phyloP scores from a whole-genome alignment of 345 rosid species.

The Cardamine resedifolia region DNA sequence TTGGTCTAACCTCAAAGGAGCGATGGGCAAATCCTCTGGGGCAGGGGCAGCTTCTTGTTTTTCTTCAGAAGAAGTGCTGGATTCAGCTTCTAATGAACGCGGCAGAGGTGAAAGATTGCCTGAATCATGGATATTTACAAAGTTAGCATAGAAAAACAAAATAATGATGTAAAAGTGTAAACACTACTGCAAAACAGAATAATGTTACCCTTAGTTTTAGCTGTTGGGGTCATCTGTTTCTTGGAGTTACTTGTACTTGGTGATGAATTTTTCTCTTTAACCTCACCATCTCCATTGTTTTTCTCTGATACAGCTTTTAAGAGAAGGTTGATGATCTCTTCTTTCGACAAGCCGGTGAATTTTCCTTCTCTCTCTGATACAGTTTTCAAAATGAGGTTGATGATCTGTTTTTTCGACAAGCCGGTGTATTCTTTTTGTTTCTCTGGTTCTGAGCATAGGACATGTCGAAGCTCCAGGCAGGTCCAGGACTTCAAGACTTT shows the following conservation, averaged over 20 bases:
- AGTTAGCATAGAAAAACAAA: not conserved
- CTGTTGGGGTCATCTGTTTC: conserved; percentile 4
- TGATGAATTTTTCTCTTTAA: conserved; percentile 4
- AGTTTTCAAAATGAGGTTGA: no score
- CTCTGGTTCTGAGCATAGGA: conserved; percentile 59
- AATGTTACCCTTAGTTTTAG: conserved; percentile 1
- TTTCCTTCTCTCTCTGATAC: no score
- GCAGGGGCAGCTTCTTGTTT: conserved; percentile 18
- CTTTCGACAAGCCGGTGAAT: no score
- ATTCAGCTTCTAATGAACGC: no score
- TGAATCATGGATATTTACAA: not conserved
- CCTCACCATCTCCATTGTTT: not conserved
- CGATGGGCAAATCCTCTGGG: not conserved
- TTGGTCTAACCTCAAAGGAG: not conserved
- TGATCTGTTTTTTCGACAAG: conserved; percentile 51
- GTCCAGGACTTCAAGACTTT: conserved; percentile 52
- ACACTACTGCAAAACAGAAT: not conserved
- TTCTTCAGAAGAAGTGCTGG: conserved; percentile 39
- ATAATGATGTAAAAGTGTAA: no score
- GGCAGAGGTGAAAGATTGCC: not conserved
- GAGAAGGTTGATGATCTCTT: no score
- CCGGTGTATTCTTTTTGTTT: conserved; percentile 55
- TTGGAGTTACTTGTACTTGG: conserved; percentile 12
- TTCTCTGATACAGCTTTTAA: conserved; percentile 43
- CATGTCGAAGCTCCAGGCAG: conserved; percentile 53